These are phyloP conservation scores for Lunularia cruciata DNA, from an alignment of 225 moss, liverwort and hornwort species.

Conservation along the genomic window DNA sequence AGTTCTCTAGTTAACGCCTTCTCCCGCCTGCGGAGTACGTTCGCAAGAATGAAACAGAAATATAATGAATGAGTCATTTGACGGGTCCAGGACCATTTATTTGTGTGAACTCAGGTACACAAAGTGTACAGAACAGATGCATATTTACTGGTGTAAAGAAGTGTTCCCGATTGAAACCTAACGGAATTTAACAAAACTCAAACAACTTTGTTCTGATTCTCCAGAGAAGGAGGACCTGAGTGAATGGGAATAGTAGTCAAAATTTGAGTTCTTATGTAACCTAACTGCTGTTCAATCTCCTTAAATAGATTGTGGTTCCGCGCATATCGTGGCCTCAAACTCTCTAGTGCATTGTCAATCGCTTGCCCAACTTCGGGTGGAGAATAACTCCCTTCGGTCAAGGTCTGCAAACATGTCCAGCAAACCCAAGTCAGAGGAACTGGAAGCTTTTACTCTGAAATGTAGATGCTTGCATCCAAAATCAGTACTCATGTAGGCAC, in stretches of 20 bases:
- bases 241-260: constrained; percentile 75
- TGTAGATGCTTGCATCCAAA: background rate
- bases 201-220: constrained; percentile 18
- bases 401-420: constrained; percentile 48
- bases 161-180: no score
- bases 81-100: no score
- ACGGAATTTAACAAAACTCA: background rate
- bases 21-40: no score
- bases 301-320: constrained; percentile 75
- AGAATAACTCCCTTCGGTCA: constrained; percentile 74
- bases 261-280: constrained; percentile 77
- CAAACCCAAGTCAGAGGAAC: background rate
- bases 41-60: no score
- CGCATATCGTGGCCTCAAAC: constrained; percentile 73
- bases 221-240: constrained; percentile 50
- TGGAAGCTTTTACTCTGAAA: no score
- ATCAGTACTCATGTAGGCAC: no score
- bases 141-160: no score
- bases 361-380: constrained; percentile 68
- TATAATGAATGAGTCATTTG: no score
- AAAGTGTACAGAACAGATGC: no score
- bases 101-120: no score
- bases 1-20: no score
- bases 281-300: constrained; percentile 91
- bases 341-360: constrained; percentile 68